Evolutionary conservation across 2,329 filamentous ascomycete species (phyloP), one percentile per base, ranked within the genome.

Genomic region (Dactylonectria macrodidyma): DNA sequence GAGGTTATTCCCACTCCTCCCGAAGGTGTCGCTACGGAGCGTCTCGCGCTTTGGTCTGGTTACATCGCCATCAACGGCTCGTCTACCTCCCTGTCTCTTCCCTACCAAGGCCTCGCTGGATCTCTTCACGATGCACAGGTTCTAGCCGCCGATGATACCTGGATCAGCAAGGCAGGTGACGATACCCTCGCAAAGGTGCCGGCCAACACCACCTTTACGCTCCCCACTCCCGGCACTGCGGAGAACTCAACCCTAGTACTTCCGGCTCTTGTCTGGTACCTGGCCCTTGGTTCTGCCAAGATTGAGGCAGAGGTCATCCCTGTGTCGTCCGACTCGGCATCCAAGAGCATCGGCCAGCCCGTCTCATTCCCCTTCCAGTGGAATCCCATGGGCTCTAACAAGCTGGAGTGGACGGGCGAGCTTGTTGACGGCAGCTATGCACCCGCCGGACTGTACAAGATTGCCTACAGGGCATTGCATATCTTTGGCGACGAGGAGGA

Each of bases 401-500:
- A 71, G 3, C 47, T 77, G 9, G 59, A 63, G 0, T 90, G 85
- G 81, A 82, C 85, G 57, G 88, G 88, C 14, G 77, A 79, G 60
- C 77, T 89, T 3, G 78, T 79, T 0, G 81, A 84, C 11, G 86
- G 86, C 16, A 79, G 73, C 1, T 87, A 85, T 66, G 87, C 82
- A 2, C 83, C 86, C 0, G 79, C 81, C 0, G 88, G 87, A 9
- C 73, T 74, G 33, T 89, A 90, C 77, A 85, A 83, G 76, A 79
- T 89, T 55, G 79, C 79, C 1, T 79, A 88, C 33, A 82, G 82
- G 65, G 84, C 86, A 2, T 75, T 89, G 69, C 82, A 82, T 63
- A 82, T 89, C 66, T 87, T 86, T 73, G 87, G 87, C 5, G 81
- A 89, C 65, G 76, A 78, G 34, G 75, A 78, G 11, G 79, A 83